Evolutionary conservation across 2,329 filamentous ascomycete species (phyloP).

Genomic region (Aspergillus pseudoviridinutans): DNA sequence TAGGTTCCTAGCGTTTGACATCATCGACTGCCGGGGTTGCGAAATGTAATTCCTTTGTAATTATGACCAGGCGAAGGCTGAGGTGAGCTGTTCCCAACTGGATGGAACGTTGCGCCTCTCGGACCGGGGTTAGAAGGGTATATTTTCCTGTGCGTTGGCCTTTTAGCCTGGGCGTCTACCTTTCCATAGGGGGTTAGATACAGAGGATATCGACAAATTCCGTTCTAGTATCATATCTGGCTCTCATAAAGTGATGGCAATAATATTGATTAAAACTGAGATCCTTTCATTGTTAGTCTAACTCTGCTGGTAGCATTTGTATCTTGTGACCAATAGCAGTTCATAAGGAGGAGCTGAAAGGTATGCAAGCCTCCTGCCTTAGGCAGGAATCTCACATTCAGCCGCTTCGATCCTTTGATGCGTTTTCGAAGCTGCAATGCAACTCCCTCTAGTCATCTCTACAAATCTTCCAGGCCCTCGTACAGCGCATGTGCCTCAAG

Average conservation of each 20-base stretch:
- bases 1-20: background rate
- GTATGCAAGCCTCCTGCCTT: conserved; percentile 1
- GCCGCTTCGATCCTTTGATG: conserved; percentile 25
- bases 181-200: background rate
- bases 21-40: background rate
- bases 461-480: background rate
- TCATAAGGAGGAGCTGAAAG: background rate
- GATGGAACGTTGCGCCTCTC: conserved; percentile 26
- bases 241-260: background rate
- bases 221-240: background rate
- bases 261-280: background rate
- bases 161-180: background rate
- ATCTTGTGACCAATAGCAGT: background rate
- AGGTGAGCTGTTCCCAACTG: conserved; percentile 18
- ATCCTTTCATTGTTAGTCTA: background rate
- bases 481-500: background rate
- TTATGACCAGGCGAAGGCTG: conserved; percentile 1
- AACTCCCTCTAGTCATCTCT: conserved; percentile 2
- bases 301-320: background rate
- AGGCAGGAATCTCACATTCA: conserved; percentile 9
- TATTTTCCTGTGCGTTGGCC: background rate
- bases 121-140: conserved; percentile 9
- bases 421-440: conserved; percentile 25
- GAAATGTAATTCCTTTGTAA: conserved; percentile 1
- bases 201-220: background rate